Evolutionary conservation across 2,329 filamentous ascomycete species (phyloP).

Genomic region (Colletotrichum endophyticum): DNA sequence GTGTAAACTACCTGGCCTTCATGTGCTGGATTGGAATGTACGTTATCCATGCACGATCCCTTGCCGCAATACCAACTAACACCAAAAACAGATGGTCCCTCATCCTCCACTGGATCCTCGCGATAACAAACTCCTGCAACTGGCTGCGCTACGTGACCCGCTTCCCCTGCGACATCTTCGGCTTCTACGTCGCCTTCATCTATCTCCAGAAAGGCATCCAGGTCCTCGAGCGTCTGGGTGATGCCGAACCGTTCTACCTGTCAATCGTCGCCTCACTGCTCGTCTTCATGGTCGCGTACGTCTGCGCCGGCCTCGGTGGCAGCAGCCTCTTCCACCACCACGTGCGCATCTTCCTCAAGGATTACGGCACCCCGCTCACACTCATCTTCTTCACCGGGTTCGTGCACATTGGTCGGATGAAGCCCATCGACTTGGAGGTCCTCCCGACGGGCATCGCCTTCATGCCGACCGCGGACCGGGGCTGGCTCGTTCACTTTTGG

Average conservation of each 20-base stretch:
- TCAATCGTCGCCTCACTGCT: conserved; percentile 78
- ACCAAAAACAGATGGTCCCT: conserved; percentile 70
- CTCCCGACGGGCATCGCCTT: conserved; percentile 81
- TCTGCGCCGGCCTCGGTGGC: conserved; percentile 73
- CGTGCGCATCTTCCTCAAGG: conserved; percentile 82
- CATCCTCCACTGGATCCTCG: conserved; percentile 83
- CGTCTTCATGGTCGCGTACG: conserved; percentile 78
- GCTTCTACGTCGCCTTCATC: conserved; percentile 91
- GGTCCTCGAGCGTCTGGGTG: conserved; percentile 78
- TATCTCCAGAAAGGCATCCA: conserved; percentile 92
- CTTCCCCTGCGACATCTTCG: conserved; percentile 93
- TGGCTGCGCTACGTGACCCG: conserved; percentile 87
- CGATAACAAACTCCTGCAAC: conserved; percentile 86
- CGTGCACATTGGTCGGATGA: conserved; percentile 85
- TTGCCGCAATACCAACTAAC: background rate
- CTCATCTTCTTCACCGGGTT: conserved; percentile 91
- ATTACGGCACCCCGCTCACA: conserved; percentile 85
- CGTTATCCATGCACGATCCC: conserved; percentile 28
- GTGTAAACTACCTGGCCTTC: conserved; percentile 84
- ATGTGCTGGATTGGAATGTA: conserved; percentile 90
- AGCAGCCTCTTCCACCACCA: conserved; percentile 77
- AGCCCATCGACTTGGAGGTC: conserved; percentile 68
- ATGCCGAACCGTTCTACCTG: conserved; percentile 73
- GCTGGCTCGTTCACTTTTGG: conserved; percentile 86
- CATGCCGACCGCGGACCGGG: conserved; percentile 73